Evolutionary conservation across 2,329 filamentous ascomycete species (phyloP).

Genomic region (Ceratocystis alfenasii): DNA sequence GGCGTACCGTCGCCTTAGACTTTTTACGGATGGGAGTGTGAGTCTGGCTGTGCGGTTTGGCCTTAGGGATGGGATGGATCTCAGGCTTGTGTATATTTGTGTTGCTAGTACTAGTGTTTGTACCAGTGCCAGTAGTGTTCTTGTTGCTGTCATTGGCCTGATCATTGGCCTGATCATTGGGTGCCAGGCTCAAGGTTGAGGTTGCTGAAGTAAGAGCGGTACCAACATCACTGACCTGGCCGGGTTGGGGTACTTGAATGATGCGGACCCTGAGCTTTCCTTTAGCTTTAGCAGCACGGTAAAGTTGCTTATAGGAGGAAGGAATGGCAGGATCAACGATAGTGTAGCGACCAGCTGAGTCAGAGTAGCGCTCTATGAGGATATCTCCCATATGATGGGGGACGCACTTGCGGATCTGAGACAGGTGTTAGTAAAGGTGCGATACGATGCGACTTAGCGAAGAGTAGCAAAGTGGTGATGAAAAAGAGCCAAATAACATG

Average conservation of each 20-base stretch:
- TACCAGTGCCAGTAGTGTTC: no score
- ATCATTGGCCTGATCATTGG: background rate
- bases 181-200: background rate
- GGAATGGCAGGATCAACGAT: background rate
- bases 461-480: slow-evolving; percentile 21
- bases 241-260: slow-evolving; percentile 30
- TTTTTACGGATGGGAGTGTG: background rate
- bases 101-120: no score
- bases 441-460: slow-evolving; percentile 2
- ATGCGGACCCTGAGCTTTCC: slow-evolving; percentile 86
- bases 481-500: no score
- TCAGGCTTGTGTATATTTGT: background rate
- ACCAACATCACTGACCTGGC: background rate
- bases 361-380: slow-evolving; percentile 84
- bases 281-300: slow-evolving; percentile 94
- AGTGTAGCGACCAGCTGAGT: slow-evolving; percentile 65
- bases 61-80: background rate
- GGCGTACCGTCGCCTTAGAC: background rate
- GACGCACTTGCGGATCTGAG: slow-evolving; percentile 58
- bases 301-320: slow-evolving; percentile 79
- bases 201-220: background rate
- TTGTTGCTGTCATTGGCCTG: background rate
- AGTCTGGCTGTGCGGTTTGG: background rate
- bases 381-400: slow-evolving; percentile 43
- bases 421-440: background rate